These are phyloP conservation scores for Triticum dicoccoides DNA, from an alignment of 176 grass and related monocot species.

Conservation along the genomic window DNA sequence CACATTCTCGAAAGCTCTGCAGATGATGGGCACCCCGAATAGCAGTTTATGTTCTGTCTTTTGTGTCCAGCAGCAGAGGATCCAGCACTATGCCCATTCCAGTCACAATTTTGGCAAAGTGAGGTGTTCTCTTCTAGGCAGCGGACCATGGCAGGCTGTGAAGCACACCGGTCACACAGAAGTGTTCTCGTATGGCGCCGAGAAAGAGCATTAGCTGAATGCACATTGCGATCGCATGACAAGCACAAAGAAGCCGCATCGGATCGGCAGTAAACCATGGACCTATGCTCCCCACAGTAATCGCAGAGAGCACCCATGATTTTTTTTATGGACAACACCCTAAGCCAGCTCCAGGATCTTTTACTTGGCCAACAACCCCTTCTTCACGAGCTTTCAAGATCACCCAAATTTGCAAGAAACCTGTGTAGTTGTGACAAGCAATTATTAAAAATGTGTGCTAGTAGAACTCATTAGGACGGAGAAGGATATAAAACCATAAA, in stretches of 20 bases:
- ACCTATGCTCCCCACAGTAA: constrained; percentile 77
- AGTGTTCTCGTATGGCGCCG: constrained; percentile 75
- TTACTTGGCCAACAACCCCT: neutral
- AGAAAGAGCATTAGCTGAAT: constrained; percentile 92
- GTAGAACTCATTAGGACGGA: neutral
- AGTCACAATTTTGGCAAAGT: constrained; percentile 87
- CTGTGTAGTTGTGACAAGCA: constrained; percentile 4
- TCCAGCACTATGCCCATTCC: constrained; percentile 60
- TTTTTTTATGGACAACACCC: constrained; percentile 2
- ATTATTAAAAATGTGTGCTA: neutral
- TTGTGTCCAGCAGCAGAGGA: constrained; percentile 57
- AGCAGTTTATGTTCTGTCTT: constrained; percentile 78
- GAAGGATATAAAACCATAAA: neutral
- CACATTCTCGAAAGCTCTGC: constrained; percentile 88
- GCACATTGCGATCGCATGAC: constrained; percentile 84
- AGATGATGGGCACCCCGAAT: constrained; percentile 84
- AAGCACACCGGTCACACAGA: constrained; percentile 68
- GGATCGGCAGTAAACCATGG: constrained; percentile 89
- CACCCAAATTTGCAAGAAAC: constrained; percentile 1
- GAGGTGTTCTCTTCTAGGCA: constrained; percentile 67
- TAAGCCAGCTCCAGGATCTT: constrained; percentile 6
- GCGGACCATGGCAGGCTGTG: constrained; percentile 67
- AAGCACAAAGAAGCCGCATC: constrained; percentile 83
- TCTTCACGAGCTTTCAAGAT: neutral
- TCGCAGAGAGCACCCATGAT: constrained; percentile 71